These are phyloP conservation scores for Colletotrichum godetiae DNA, from an alignment of 2,329 filamentous ascomycete genomes.

Conservation along the genomic window DNA sequence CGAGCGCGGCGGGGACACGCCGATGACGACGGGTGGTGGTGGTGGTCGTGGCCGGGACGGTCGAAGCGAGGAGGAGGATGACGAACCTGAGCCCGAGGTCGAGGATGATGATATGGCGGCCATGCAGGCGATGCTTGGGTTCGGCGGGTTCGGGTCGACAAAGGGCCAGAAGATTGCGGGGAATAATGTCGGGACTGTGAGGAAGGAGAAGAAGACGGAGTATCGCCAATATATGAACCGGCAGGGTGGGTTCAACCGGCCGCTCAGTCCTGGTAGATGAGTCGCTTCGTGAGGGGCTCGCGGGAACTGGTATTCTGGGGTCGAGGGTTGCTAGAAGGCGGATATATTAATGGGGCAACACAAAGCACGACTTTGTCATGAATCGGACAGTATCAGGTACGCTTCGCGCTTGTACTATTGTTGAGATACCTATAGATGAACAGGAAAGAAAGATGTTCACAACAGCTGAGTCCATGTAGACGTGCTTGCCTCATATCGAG, in stretches of 20 bases:
- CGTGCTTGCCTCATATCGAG: neutral
- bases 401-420: neutral
- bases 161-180: slow-evolving; percentile 90
- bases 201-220: slow-evolving; percentile 93
- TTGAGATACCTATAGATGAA: slow-evolving; percentile 26
- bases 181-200: slow-evolving; percentile 84
- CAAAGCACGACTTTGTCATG: neutral
- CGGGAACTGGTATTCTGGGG: neutral
- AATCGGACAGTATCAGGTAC: neutral
- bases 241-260: slow-evolving; percentile 83
- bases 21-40: slow-evolving; percentile 28
- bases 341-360: no score
- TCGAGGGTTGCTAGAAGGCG: neutral
- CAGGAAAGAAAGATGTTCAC: neutral
- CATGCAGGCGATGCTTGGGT: slow-evolving; percentile 92
- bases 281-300: neutral
- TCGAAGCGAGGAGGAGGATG: slow-evolving; percentile 32
- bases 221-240: slow-evolving; percentile 98
- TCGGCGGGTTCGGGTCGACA: slow-evolving; percentile 85
- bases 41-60: slow-evolving; percentile 25
- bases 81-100: slow-evolving; percentile 60
- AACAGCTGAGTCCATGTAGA: neutral
- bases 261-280: slow-evolving; percentile 69
- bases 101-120: slow-evolving; percentile 76
- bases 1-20: slow-evolving; percentile 37